phyloP scores from a whole-genome alignment of 2,329 filamentous ascomycete species.

The Pseudopyrenochaeta lycopersici region DNA sequence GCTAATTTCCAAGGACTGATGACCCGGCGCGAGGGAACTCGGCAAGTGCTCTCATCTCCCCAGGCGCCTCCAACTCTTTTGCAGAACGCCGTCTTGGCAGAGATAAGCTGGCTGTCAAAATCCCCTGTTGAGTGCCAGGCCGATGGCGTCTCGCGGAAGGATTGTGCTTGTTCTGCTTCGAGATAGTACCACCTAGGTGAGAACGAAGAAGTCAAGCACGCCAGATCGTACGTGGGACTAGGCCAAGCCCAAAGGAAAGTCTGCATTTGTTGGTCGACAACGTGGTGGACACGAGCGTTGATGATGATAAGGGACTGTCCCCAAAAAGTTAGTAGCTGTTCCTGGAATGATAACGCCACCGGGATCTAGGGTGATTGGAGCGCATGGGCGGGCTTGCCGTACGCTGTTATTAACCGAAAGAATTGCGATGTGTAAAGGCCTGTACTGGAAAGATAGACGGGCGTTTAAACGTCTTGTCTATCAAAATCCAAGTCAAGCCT shows the following conservation, averaged over 20 bases:
- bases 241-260: slow-evolving; percentile 18
- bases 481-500: slow-evolving; percentile 18
- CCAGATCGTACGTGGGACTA: slow-evolving; percentile 13
- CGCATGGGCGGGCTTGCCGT: slow-evolving; percentile 8
- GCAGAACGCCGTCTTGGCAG: slow-evolving; percentile 36
- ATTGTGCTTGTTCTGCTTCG: slow-evolving; percentile 13
- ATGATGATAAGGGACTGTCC: slow-evolving; percentile 23
- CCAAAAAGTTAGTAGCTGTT: slow-evolving; percentile 14
- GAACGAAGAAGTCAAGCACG: slow-evolving; percentile 8
- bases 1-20: slow-evolving; percentile 18
- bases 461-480: slow-evolving; percentile 13
- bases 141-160: slow-evolving; percentile 15
- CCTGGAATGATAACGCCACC: slow-evolving; percentile 30
- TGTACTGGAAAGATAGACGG: slow-evolving; percentile 14
- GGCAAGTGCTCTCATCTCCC: slow-evolving; percentile 21
- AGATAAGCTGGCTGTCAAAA: slow-evolving; percentile 35
- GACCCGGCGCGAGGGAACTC: slow-evolving; percentile 10
- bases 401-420: slow-evolving; percentile 26
- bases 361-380: slow-evolving; percentile 22
- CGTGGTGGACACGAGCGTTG: slow-evolving; percentile 24
- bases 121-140: slow-evolving; percentile 19
- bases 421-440: slow-evolving; percentile 29
- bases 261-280: slow-evolving; percentile 12
- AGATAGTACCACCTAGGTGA: slow-evolving; percentile 11
- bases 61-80: slow-evolving; percentile 27